A percentile compares a stretch with the other conserved stretches of the same genome.
These are phyloP conservation scores for Acanthamoeba castellanii DNA, from an alignment of 208 protist species.

Conservation along the genomic window DNA sequence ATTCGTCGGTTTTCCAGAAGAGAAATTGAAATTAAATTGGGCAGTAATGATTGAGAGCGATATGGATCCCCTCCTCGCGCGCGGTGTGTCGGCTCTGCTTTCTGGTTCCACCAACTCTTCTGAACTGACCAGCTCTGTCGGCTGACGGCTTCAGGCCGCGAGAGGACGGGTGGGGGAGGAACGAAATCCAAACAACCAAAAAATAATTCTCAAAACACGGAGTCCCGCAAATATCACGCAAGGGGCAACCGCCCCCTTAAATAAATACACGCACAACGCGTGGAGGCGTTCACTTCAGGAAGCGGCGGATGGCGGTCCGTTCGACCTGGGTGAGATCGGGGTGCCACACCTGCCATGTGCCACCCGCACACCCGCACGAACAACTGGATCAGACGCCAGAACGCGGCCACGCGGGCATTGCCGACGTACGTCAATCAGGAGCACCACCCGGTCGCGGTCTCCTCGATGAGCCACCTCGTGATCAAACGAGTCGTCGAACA, in stretches of 20 bases:
- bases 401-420: no score
- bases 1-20: no score
- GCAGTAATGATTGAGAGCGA: no score
- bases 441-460: constrained; percentile 45
- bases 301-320: constrained; percentile 31
- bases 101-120: no score
- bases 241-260: no score
- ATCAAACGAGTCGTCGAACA: constrained; percentile 72
- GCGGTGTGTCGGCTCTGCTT: no score
- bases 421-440: constrained; percentile 53
- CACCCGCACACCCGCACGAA: not conserved
- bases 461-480: constrained; percentile 59
- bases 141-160: no score
- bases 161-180: no score
- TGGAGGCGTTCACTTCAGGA: constrained; percentile 7
- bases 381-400: not conserved
- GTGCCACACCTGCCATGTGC: constrained; percentile 39
- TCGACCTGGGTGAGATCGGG: constrained; percentile 45
- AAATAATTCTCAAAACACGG: constrained; percentile 12
- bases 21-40: no score
- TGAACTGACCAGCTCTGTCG: no score
- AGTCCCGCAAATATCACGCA: not conserved
- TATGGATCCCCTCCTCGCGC: no score
- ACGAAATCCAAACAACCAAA: not conserved
- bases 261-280: no score